These are phyloP conservation scores for Psilocybe cyanescens DNA, from an alignment of 768 basidiomycete genomes.

Conservation along the genomic window DNA sequence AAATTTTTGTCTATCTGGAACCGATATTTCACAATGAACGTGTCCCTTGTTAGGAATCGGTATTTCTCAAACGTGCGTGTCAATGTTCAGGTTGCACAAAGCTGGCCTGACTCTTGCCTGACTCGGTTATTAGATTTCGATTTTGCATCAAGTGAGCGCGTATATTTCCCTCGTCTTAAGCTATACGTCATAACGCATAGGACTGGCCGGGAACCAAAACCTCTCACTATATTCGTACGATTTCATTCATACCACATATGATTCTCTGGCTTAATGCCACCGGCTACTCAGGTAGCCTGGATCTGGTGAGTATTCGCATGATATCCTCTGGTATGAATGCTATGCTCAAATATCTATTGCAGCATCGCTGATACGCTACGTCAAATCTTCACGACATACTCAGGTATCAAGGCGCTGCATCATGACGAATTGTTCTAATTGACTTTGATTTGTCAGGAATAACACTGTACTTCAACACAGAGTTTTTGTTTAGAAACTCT, in stretches of 20 bases:
- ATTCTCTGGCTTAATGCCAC: background rate
- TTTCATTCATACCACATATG: background rate
- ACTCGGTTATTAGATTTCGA: background rate
- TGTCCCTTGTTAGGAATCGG: slow-evolving; percentile 1
- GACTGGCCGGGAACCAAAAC: background rate
- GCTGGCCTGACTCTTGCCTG: background rate
- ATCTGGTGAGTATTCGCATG: background rate
- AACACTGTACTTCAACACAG: slow-evolving; percentile 7
- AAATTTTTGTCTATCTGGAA: too few species aligned
- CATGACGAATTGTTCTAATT: background rate
- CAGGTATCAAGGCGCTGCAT: background rate
- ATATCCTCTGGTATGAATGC: too few species aligned
- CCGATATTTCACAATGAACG: background rate
- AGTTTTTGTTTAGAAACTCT: background rate
- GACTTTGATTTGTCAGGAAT: background rate
- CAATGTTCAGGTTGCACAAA: background rate
- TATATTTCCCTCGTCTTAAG: background rate
- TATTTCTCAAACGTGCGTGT: slow-evolving; percentile 10
- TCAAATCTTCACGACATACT: slow-evolving; percentile 8
- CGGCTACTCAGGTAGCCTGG: background rate
- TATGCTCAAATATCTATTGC: background rate
- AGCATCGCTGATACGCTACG: slow-evolving; percentile 9
- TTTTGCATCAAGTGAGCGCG: slow-evolving; percentile 2
- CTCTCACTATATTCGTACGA: background rate
- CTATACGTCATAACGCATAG: background rate